Evolutionary conservation across 306 rosid genomes (phyloP).

Genomic region (Carpinus fangiana): DNA sequence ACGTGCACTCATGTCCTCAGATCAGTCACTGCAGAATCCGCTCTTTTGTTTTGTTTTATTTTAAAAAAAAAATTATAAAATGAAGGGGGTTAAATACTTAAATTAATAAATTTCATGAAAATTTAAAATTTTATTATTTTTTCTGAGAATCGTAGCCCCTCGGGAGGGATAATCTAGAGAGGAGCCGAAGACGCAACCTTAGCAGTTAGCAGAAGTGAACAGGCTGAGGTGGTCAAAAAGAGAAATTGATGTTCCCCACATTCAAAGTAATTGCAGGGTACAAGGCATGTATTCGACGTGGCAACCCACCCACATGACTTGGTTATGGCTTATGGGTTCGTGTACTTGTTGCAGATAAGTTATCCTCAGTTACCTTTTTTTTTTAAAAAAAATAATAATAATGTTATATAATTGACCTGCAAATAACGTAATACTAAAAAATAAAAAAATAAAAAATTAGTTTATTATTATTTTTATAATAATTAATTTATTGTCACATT

Average conservation of each 20-base stretch:
- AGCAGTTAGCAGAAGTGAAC: not conserved
- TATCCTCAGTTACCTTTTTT: not conserved
- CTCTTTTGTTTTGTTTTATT: not conserved
- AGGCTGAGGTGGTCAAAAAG: not conserved
- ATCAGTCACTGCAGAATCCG: conserved; percentile 1
- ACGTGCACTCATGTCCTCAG: conserved; percentile 37
- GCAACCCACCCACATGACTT: no score
- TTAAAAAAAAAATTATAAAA: not conserved
- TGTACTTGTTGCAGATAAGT: not conserved
- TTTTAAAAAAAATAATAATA: no score
- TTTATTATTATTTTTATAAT: no score
- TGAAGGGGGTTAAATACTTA: not conserved
- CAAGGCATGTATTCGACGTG: no score
- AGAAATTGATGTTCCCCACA: conserved; percentile 3
- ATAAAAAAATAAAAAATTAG: no score
- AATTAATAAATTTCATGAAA: not conserved
- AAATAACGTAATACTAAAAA: no score
- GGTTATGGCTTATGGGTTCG: no score
- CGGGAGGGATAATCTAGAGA: not conserved
- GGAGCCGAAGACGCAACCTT: not conserved
- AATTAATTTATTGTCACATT: no score
- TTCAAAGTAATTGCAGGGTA: not conserved
- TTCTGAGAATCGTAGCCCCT: not conserved
- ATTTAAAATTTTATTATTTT: not conserved
- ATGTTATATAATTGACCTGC: no score